These are phyloP conservation scores for Nannochloropsis oceanica DNA, from an alignment of 108 stramenopile genomes.

Conservation along the genomic window DNA sequence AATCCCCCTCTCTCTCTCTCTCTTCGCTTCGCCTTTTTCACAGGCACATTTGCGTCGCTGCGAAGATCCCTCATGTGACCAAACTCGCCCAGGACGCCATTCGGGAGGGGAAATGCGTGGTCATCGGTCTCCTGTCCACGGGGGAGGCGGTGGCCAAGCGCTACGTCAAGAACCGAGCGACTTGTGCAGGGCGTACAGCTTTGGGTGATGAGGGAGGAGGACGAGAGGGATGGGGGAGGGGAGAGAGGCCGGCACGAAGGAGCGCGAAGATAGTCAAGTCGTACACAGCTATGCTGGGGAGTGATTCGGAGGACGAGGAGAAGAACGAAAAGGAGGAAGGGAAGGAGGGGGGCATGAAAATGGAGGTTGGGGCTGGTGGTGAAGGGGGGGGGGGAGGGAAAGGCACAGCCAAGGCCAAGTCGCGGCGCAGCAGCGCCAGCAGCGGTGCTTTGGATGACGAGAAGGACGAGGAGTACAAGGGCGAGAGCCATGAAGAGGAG, in stretches of 20 bases:
- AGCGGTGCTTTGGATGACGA: neutral
- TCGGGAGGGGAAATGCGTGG: slow-evolving; percentile 33
- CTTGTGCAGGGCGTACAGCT: neutral
- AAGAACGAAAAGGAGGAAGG: neutral
- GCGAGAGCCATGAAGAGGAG: neutral
- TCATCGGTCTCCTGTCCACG: slow-evolving; percentile 58
- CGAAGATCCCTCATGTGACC: slow-evolving; percentile 49
- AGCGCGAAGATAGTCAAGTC: neutral
- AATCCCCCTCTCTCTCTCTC: neutral
- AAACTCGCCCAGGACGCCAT: slow-evolving; percentile 23
- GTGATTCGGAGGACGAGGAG: neutral
- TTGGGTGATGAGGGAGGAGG: no score
- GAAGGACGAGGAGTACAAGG: neutral
- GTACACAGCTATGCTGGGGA: neutral
- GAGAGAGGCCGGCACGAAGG: neutral
- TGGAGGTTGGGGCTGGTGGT: neutral
- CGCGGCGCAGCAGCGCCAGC: neutral
- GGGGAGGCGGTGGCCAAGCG: slow-evolving; percentile 42
- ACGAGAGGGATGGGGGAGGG: neutral
- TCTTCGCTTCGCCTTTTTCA: neutral
- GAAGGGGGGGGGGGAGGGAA: no score
- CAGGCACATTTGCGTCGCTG: slow-evolving; percentile 43
- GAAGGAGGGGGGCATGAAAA: neutral
- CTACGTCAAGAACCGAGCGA: slow-evolving; percentile 1
- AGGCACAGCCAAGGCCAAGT: no score